phyloP scores from a whole-genome alignment of 805 yeast genomes.

The Saccharomyces paradoxus region DNA sequence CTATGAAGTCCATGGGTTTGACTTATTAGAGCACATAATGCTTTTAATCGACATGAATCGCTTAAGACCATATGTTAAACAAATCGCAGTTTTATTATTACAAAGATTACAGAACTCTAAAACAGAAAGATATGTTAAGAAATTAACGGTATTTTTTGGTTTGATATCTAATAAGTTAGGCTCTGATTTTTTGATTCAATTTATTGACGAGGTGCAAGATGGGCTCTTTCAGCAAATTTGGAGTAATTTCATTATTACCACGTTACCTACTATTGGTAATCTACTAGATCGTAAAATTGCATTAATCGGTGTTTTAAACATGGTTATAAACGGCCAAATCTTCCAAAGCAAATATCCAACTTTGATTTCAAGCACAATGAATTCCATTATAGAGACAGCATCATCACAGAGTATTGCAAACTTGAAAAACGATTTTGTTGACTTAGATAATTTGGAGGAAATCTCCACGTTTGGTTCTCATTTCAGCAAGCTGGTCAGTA shows the following conservation, averaged over 20 bases:
- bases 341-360: constrained; percentile 37
- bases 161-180: constrained; percentile 41
- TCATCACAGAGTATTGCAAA: constrained; percentile 34
- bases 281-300: constrained; percentile 49
- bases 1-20: constrained; percentile 79
- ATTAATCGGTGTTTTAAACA: constrained; percentile 41
- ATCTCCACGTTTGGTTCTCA: constrained; percentile 78
- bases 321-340: constrained; percentile 30
- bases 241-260: constrained; percentile 33
- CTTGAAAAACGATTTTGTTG: constrained; percentile 33
- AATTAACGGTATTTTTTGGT: constrained; percentile 58
- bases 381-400: constrained; percentile 34
- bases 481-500: constrained; percentile 63
- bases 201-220: constrained; percentile 67
- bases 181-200: constrained; percentile 48
- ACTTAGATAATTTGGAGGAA: constrained; percentile 52
- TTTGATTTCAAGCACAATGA: constrained; percentile 37
- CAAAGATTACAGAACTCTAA: constrained; percentile 73
- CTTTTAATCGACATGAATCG: constrained; percentile 42
- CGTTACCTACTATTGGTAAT: constrained; percentile 40
- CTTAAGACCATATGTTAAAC: constrained; percentile 50
- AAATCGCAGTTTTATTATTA: constrained; percentile 67
- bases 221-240: constrained; percentile 46
- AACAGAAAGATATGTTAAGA: constrained; percentile 72
- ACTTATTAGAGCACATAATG: constrained; percentile 64